Evolutionary conservation across 2,329 filamentous ascomycete species (phyloP), one percentile per base, ranked within the genome.

Genomic region (Thielaviopsis punctulata): DNA sequence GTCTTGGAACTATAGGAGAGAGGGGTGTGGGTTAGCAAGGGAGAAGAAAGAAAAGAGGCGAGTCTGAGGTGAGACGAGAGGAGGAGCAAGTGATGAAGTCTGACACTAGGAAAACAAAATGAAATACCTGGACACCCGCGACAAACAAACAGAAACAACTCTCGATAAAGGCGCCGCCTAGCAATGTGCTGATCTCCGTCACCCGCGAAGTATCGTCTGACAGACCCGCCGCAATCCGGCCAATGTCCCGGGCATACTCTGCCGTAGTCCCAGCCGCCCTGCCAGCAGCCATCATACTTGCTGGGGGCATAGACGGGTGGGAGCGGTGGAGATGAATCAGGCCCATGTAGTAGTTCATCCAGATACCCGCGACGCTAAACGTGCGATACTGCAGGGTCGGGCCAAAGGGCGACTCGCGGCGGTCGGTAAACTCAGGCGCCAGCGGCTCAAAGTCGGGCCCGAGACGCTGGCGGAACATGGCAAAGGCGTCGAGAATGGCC

Each of bases 251-350:
- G 1, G 88, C 85, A 64, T 79, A 84, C 0, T 68, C 68, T 2
- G 73, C 77, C 1, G 90, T 95, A 48, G 84, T 76, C 13, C 70
- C 69, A 0, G 87, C 86, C 9, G 84, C 80, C 57, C 93, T 73
- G 7, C 82, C 84, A 0, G 87, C 87, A 2, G 92, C 88, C 60
- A 88, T 77, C 78, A 94, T 88, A 33, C 88, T 84, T 8, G 89
- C 81, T 0, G 90, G 87, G 0, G 89, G 90, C 88, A 95, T 95
- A 22, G 77, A 77, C 0, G 92, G 92, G 59, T 95, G 89, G 1
- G 81, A 74, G 30, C 92, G 77, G 55, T 90, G 72, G n/a, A 92
- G 74, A 51, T 89, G 75, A 53, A 96, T 90, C 46, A 87, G 73
- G 0, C 82, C 82, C 72, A 90, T 86, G 65, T 94, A 84, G 63